Evolutionary conservation across 495 filamentous ascomycete species (phyloP).

Genomic region (Darksidea phi): DNA sequence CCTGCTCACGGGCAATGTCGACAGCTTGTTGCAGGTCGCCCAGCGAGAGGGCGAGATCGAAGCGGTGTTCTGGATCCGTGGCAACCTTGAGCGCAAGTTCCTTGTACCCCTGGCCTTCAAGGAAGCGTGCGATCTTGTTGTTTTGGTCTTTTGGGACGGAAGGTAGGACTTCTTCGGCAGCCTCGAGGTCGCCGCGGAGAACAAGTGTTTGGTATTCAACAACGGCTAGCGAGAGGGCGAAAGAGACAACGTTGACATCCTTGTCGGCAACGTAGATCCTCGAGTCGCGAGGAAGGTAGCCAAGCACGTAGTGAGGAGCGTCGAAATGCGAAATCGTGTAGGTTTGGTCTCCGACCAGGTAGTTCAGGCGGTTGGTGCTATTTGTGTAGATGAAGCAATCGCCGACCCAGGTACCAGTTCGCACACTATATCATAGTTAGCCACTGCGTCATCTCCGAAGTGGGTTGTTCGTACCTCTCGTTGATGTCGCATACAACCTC

Average conservation of each 20-base stretch:
- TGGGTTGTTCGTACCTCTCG: constrained; percentile 59
- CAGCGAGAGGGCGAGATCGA: constrained; percentile 84
- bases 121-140: constrained; percentile 96
- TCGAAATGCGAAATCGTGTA: constrained; percentile 99
- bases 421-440: constrained; percentile 56
- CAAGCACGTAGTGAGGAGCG: constrained; percentile 88
- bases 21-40: constrained; percentile 81
- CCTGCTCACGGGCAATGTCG: constrained; percentile 75
- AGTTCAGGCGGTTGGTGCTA: constrained; percentile 93
- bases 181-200: constrained; percentile 90
- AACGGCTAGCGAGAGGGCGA: constrained; percentile 86
- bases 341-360: constrained; percentile 95
- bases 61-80: constrained; percentile 93
- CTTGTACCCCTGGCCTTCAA: constrained; percentile 96
- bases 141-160: constrained; percentile 85
- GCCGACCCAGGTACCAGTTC: constrained; percentile 96
- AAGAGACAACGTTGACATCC: constrained; percentile 87
- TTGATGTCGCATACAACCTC: constrained; percentile 93
- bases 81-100: constrained; percentile 94
- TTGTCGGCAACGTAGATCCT: constrained; percentile 93
- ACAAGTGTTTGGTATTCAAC: constrained; percentile 97
- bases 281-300: constrained; percentile 91
- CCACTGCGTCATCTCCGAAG: background rate
- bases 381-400: constrained; percentile 99
- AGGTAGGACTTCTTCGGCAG: constrained; percentile 77